Base-by-base conservation (phyloP, 2,329 filamentous ascomycete genomes). In the Arthrinium phaeospermum region DNA sequence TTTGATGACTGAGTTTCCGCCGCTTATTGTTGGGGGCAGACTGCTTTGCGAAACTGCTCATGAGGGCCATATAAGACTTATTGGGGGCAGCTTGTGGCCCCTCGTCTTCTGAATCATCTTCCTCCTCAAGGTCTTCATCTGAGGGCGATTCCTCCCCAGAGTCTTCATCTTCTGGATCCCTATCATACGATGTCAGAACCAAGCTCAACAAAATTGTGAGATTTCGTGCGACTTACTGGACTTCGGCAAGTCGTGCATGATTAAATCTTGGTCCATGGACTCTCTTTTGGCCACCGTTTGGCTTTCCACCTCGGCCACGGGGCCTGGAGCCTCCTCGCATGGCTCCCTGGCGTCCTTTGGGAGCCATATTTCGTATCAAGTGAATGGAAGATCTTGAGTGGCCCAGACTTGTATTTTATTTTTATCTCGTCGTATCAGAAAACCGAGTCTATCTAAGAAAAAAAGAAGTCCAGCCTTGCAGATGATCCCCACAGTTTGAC, bases 61-160 rank as follows among this genome's bases (percentile, higher is more conserved):
- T 83, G 8, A 92, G 82, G 10, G 88, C 83, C 81, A 87, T 83
- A 75, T 92, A 92, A 4, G 90, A 86, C 44, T 85, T 84, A 37
- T 83, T 81, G 37, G 82, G 70, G 13, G 83, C 76, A 6, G 79
- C 61, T 53, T 79, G 74, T n/a, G 81, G 78, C 34, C 77, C 77
- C 71, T 84, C 83, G 51, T 82, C 81, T 27, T 86, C 84, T 67
- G 86, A 86, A 51, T 85, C 85, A 46, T 86, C 85, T 1, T 85
- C 81, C 67, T 86, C 79, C 2, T 88, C 86, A 45, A 75, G 71
- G 22, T 77, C 78, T 10, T 86, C 84, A 12, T 86, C 85, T 8
- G 83, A 82, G 41, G 80, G 81, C 72, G 82, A 78, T 12, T 83
- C 81, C 70, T 85, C 82, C 53, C 82, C 82, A 47, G 78, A 77